Base-by-base conservation (phyloP, 768 basidiomycete genomes). In the Suillus placidus region DNA sequence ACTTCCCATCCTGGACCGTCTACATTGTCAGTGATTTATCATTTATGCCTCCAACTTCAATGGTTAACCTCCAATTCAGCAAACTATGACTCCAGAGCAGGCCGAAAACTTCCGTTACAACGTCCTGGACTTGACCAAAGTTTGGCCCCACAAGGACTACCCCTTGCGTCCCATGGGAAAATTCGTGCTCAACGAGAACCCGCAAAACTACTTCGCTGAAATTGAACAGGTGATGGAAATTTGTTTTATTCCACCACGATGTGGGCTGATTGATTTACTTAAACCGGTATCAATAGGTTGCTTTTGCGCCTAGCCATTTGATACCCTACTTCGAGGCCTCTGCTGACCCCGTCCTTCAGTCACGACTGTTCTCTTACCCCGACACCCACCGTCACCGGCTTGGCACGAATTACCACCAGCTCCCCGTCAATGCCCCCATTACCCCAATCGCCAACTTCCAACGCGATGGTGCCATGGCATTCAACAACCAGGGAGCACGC, bases 361-460 rank as follows among this genome's bases (percentile, higher is more conserved):
- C 92, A 26, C 93, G 96, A 63, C 86, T 97, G 57, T 98, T 97
- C 88, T 93, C 94, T 5, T 99, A 99, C 83, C 90, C 91, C 4
- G 92, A 94, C 74, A 93, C 92, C 43, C 92, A 93, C 75, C 90
- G 92, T 65, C 88, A 93, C 80, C 90, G 92, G 74, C 89, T 93
- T 38, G 92, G 92, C 43, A 70, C 74, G 62, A 94, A 94, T 81
- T 92, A 93, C 80, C 84, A 89, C 72, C 92, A 97, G 72, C 81
- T 98, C 12, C 95, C 95, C 1, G 90, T 95, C 74, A 98, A 98
- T 76, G 83, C 87, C 6, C 91, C 94, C 1, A 74, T 91, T 58
- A 81, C 79, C 61, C 91, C 89, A 6, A 81, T 93, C 63, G 84
- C 87, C 67, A 95, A 97, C 86, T 97, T 96, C 91, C 94, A 97